Conservation (phyloP, 2,329 filamentous ascomycete genomes). For the Aspergillus versicolor region DNA sequence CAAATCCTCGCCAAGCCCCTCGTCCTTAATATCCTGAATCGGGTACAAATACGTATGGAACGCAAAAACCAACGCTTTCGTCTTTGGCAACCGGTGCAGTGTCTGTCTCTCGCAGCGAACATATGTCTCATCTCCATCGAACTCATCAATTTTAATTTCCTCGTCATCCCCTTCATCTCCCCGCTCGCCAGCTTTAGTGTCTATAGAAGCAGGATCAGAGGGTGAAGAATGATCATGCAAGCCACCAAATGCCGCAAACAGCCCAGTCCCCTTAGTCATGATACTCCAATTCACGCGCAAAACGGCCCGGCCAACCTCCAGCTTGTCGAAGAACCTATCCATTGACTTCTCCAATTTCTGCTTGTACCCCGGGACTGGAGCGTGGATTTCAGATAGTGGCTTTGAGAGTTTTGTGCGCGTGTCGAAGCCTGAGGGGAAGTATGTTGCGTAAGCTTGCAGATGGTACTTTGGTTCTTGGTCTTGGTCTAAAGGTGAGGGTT, state of each 20-base stretch:
- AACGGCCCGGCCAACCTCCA: slow-evolving; percentile 56
- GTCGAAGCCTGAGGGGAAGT: slow-evolving; percentile 60
- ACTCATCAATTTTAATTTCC: slow-evolving; percentile 30
- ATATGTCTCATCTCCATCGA: slow-evolving; percentile 43
- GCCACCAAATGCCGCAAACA: slow-evolving; percentile 42
- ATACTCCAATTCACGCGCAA: slow-evolving; percentile 54
- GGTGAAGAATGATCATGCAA: slow-evolving; percentile 25
- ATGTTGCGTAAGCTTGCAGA: slow-evolving; percentile 56
- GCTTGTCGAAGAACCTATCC: slow-evolving; percentile 59
- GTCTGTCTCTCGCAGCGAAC: slow-evolving; percentile 62
- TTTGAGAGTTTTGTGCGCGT: slow-evolving; percentile 55
- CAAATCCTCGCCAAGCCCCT: slow-evolving; percentile 55
- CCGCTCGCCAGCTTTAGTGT: neutral
- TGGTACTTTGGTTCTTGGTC: slow-evolving; percentile 45
- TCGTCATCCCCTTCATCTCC: slow-evolving; percentile 16
- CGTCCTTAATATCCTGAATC: slow-evolving; percentile 54
- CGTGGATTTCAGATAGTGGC: slow-evolving; percentile 56
- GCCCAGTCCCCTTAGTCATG: slow-evolving; percentile 33
- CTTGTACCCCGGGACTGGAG: slow-evolving; percentile 58
- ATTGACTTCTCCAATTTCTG: slow-evolving; percentile 58
- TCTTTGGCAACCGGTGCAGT: slow-evolving; percentile 57
- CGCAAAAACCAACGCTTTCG: slow-evolving; percentile 57
- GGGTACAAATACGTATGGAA: slow-evolving; percentile 65
- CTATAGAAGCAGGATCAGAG: slow-evolving; percentile 4
- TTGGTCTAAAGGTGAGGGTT: slow-evolving; percentile 12